A percentile compares a stretch with the other conserved stretches of the same genome.
phyloP scores from a whole-genome alignment of 306 rosid species.

The Carpinus fangiana region DNA sequence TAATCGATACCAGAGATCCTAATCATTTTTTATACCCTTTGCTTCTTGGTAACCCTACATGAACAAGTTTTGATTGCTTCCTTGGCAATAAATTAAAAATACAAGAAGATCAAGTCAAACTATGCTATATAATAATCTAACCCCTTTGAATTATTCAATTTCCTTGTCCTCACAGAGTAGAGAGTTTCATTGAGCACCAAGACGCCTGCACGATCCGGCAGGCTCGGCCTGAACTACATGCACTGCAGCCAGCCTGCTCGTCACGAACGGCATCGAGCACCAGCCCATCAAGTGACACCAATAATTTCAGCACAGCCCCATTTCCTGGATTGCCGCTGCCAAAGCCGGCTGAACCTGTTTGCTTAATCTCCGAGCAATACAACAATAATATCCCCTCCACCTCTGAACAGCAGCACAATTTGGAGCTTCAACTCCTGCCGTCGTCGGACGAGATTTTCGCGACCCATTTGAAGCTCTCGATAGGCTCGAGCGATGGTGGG shows the following conservation, averaged over 20 bases:
- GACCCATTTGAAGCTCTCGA: slow-evolving; percentile 72
- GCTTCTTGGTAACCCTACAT: slow-evolving; percentile 33
- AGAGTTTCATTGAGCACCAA: slow-evolving; percentile 98
- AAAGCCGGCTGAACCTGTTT: slow-evolving; percentile 26
- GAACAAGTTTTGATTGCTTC: slow-evolving; percentile 11
- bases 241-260: slow-evolving; percentile 49
- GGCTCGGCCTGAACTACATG: slow-evolving; percentile 50
- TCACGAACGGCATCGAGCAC: slow-evolving; percentile 83
- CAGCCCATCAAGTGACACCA: slow-evolving; percentile 75
- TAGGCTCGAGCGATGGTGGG: slow-evolving; percentile 47
- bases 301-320: slow-evolving; percentile 39
- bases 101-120: slow-evolving; percentile 7
- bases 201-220: slow-evolving; percentile 70
- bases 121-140: not conserved
- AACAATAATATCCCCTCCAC: slow-evolving; percentile 20
- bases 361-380: slow-evolving; percentile 25
- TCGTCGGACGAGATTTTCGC: slow-evolving; percentile 46
- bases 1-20: slow-evolving; percentile 20
- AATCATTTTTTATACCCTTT: slow-evolving; percentile 18
- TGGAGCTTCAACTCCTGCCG: slow-evolving; percentile 79
- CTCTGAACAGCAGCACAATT: slow-evolving; percentile 38
- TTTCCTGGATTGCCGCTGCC: slow-evolving; percentile 46
- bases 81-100: slow-evolving; percentile 5
- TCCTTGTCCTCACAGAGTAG: slow-evolving; percentile 59
- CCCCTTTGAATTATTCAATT: slow-evolving; percentile 6